Percentiles rank a stretch among this genome's conserved stretches.
These are phyloP conservation scores for Acidomyces sp. DNA, from an alignment of 495 filamentous ascomycete species.

Conservation along the genomic window DNA sequence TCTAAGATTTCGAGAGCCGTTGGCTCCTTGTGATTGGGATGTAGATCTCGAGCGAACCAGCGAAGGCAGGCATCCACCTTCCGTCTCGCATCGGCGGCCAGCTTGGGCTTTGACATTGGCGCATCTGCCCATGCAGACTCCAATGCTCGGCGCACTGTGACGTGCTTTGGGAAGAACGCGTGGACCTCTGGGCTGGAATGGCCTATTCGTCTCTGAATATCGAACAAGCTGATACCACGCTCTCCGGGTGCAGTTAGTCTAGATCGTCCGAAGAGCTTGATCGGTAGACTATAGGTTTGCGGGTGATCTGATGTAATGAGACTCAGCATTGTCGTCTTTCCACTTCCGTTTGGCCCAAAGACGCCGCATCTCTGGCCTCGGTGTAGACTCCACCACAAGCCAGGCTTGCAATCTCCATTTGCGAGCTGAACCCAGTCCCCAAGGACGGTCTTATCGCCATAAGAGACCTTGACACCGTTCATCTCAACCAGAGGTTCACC, in stretches of 20 bases:
- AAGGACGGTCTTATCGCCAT: constrained; percentile 62
- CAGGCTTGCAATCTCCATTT: constrained; percentile 35
- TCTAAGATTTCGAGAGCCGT: constrained; percentile 3
- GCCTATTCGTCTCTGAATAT: constrained; percentile 78
- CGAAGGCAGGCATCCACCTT: constrained; percentile 52
- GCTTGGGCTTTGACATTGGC: constrained; percentile 52
- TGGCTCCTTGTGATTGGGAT: constrained; percentile 30
- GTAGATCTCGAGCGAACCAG: constrained; percentile 65
- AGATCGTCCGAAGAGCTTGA: constrained; percentile 70
- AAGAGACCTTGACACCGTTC: constrained; percentile 65
- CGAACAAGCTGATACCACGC: constrained; percentile 75
- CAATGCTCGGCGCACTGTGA: constrained; percentile 61
- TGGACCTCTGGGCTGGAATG: constrained; percentile 91
- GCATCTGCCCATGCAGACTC: constrained; percentile 86
- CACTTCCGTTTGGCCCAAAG: constrained; percentile 72
- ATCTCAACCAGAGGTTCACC: constrained; percentile 71
- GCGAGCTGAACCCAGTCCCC: constrained; percentile 60
- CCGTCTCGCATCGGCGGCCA: constrained; percentile 40
- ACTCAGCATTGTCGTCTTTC: constrained; percentile 86
- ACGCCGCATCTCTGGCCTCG: constrained; percentile 80
- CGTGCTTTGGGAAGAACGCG: constrained; percentile 70
- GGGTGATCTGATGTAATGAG: constrained; percentile 92
- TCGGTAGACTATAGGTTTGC: constrained; percentile 77
- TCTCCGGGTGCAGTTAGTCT: constrained; percentile 60
- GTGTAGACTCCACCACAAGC: constrained; percentile 71